Evolutionary conservation across 345 rosid species (phyloP).

Genomic region (sweet orange (Citrus sinensis)): DVS_A1.0 CM039161.1:24842501-24843000

Average conservation of each 20-base stretch:
- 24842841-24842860: neutral
- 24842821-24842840: slow-evolving; percentile 1
- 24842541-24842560: slow-evolving; percentile 65
- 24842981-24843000: neutral
- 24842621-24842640: slow-evolving; percentile 9
- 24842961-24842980: neutral
- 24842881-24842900: slow-evolving; percentile 6
- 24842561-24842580: slow-evolving; percentile 45
- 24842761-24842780: slow-evolving; percentile 3
- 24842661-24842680: neutral
- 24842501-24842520: slow-evolving; percentile 73
- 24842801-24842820: slow-evolving; percentile 8
- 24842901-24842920: neutral
- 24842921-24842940: neutral
- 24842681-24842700: slow-evolving; percentile 12
- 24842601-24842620: slow-evolving; percentile 26
- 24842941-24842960: neutral
- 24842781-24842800: slow-evolving; percentile 8
- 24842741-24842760: neutral
- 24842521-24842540: slow-evolving; percentile 74
- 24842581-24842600: slow-evolving; percentile 36
- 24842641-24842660: slow-evolving; percentile 23
- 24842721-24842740: slow-evolving; percentile 14
- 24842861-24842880: slow-evolving; percentile 6
- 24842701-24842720: slow-evolving; percentile 16